Percentiles rank a stretch among this genome's conserved stretches.
Conservation (phyloP, 306 rosid genomes). For the Medicago truncatula region DNA sequence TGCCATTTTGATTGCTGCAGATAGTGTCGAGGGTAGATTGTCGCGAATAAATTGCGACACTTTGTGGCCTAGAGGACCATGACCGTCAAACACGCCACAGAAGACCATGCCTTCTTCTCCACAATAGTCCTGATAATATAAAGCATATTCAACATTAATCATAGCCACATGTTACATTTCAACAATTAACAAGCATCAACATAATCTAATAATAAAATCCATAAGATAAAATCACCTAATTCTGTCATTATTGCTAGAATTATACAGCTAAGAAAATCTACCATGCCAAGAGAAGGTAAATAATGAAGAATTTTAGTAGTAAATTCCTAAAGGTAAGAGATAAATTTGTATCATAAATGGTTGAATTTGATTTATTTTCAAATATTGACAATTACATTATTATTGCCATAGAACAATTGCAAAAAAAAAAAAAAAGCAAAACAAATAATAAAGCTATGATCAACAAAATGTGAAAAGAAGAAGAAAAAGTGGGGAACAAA, state of each 20-base stretch:
- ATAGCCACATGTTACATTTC: slow-evolving; percentile 5
- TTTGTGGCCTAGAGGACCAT: slow-evolving; percentile 88
- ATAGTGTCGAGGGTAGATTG: slow-evolving; percentile 71
- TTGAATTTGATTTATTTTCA: not conserved
- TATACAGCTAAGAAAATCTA: not conserved
- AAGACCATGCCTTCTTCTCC: slow-evolving; percentile 67
- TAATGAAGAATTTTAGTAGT: too few relatives aligned
- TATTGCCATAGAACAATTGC: not conserved
- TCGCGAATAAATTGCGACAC: slow-evolving; percentile 71
- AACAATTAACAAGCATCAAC: slow-evolving; percentile 15
- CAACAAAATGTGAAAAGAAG: slow-evolving; percentile 29
- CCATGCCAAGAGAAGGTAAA: too few relatives aligned
- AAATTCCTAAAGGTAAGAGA: not conserved
- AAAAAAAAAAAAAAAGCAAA: not conserved
- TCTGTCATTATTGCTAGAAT: slow-evolving; percentile 18
- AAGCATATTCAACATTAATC: slow-evolving; percentile 36
- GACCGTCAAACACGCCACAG: slow-evolving; percentile 98
- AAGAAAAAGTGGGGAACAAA: too few relatives aligned
- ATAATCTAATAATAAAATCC: not conserved
- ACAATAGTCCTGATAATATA: slow-evolving; percentile 56
- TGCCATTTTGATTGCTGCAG: slow-evolving; percentile 62
- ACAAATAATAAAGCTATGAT: slow-evolving; percentile 20
- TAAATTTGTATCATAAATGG: not conserved
- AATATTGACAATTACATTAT: slow-evolving; percentile 6
- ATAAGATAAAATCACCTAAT: slow-evolving; percentile 21